These are phyloP conservation scores for Magnusiomyces tetraspermus DNA, from an alignment of 1,139 yeast genomes.

Conservation along the genomic window DNA sequence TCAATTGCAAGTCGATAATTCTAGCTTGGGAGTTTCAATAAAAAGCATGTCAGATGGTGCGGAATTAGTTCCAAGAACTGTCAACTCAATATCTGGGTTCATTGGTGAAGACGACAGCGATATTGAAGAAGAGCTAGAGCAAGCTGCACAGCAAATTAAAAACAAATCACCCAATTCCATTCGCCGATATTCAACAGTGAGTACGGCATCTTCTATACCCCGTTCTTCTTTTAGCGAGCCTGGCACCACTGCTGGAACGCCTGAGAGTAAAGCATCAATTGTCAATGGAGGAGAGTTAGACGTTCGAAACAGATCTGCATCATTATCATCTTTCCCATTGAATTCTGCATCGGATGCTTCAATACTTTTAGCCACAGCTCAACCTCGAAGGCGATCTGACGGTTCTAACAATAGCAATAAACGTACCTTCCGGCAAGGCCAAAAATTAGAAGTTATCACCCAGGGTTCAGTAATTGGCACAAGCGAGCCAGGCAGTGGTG, in stretches of 20 bases:
- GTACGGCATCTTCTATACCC: not conserved
- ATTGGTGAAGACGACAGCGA: conserved; percentile 33
- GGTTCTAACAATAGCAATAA: not conserved
- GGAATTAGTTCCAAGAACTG: conserved; percentile 9
- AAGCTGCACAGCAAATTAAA: conserved; percentile 28
- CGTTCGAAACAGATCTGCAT: not conserved
- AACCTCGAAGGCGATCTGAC: not conserved
- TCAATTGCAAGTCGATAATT: not conserved
- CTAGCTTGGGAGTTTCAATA: not conserved
- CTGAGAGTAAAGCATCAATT: conserved; percentile 16
- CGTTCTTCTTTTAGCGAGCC: conserved; percentile 14
- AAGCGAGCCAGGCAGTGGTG: not conserved
- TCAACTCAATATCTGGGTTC: conserved; percentile 14
- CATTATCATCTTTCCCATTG: not conserved
- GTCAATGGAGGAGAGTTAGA: conserved; percentile 7
- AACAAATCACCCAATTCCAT: conserved; percentile 16
- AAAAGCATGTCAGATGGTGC: conserved; percentile 4
- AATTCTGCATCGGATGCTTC: not conserved
- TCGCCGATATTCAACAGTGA: conserved; percentile 3
- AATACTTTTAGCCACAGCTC: not conserved
- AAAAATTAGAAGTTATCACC: not conserved
- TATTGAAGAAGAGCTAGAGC: conserved; percentile 31
- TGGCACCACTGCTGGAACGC: conserved; percentile 5
- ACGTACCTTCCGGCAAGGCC: not conserved
- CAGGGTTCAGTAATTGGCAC: not conserved